Percentiles rank a stretch among this genome's conserved stretches.
Evolutionary conservation across 805 yeast species (phyloP).

Genomic region (Ogataea degrootiae): DNA sequence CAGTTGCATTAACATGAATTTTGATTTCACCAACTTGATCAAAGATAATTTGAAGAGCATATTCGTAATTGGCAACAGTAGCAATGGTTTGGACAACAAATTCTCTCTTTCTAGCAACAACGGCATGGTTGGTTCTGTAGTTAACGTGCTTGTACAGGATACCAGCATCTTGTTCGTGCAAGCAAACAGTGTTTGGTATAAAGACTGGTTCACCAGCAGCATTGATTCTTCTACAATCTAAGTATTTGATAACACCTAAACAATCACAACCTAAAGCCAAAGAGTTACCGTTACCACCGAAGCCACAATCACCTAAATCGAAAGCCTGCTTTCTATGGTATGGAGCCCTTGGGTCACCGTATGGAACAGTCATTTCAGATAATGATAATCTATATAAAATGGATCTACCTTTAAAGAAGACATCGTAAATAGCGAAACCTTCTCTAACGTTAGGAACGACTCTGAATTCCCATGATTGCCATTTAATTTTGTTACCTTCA

Average conservation of each 20-base stretch:
- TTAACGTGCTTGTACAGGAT: conserved; percentile 74
- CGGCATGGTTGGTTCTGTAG: conserved; percentile 68
- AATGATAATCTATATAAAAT: conserved; percentile 66
- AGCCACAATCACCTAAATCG: conserved; percentile 82
- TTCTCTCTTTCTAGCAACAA: conserved; percentile 73
- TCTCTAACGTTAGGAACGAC: conserved; percentile 69
- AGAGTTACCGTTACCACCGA: conserved; percentile 67
- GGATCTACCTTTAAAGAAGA: conserved; percentile 71
- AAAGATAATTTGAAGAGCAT: conserved; percentile 64
- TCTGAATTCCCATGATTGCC: conserved; percentile 86
- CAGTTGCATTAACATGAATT: conserved; percentile 80
- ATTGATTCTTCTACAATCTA: conserved; percentile 55
- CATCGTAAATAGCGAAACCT: conserved; percentile 73
- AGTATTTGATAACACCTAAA: conserved; percentile 71
- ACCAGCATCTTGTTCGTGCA: conserved; percentile 80
- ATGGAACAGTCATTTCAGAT: conserved; percentile 85
- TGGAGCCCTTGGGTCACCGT: conserved; percentile 81
- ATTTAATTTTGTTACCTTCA: conserved; percentile 54
- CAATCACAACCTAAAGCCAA: conserved; percentile 77
- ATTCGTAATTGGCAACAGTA: conserved; percentile 82
- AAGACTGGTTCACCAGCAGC: conserved; percentile 58
- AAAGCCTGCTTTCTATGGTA: conserved; percentile 84
- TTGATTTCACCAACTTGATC: conserved; percentile 76
- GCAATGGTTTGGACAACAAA: conserved; percentile 77
- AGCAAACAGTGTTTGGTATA: conserved; percentile 67